Base-by-base conservation (phyloP, 2,329 filamentous ascomycete species). In the Nemania sp. region DNA sequence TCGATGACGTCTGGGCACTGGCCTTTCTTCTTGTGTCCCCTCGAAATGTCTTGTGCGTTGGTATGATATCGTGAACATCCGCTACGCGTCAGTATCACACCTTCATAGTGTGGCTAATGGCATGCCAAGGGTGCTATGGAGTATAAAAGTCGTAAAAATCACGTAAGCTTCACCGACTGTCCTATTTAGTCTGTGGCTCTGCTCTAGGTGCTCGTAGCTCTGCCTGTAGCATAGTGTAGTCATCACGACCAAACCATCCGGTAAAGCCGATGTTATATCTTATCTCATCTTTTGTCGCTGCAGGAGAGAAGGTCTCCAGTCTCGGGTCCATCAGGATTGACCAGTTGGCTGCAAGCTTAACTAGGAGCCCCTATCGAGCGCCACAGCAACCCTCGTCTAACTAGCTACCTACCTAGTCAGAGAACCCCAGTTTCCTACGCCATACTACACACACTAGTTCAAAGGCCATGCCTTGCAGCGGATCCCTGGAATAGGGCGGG, bases 361-460 rank as follows among this genome's bases (percentile, higher is more conserved):
- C 10, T n/a, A 11, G 13, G 45, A 29, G n/a, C 25, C 43, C 37
- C 46, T 34, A 29, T 51, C 39, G 50, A 43, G 54, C 29, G 12
- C 13, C 29, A 62, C 50, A 55, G 51, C 55, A 17, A 51, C 25
- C 5, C 47, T 21, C 51, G 56, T 61, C n/a, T 61, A 37, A 10
- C 10, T 4, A 37, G 2, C 25, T 29, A 29, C 25, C 25, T 37
- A 37, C n/a, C 6, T 46, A 49, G 45, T 12, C 18, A 21, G 54
- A 34, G 34, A 51, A 32, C 21, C 32, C 47, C 40, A 53, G 17
- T 35, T 32, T 34, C 49, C 29, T 51, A 40, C 40, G 15, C 32
- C 6, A 12, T 34, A 3, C 25, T n/a, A n/a, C n/a, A n/a, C n/a
- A n/a, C n/a, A n/a, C n/a, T 29, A 29, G 25, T 29, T 7, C 25